Evolutionary conservation across 345 rosid species (phyloP), one percentile per base, ranked within the genome.

Genomic region (Eucalyptus pauciflora): DNA sequence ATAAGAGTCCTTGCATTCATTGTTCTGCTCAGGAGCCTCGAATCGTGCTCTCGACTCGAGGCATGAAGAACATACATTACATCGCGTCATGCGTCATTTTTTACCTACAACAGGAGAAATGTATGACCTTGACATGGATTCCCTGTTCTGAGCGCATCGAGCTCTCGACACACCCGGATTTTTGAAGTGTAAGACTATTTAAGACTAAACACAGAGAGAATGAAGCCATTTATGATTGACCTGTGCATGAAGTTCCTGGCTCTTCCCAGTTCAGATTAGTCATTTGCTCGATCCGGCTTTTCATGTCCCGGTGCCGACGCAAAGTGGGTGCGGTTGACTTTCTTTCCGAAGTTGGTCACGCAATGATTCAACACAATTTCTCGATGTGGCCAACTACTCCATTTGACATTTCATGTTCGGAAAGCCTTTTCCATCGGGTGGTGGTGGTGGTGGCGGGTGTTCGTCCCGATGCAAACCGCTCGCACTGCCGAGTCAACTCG

Each of bases 301-400:
- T 62, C 16, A 62, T 62, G 71, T 29, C 7, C 16, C 8, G 33
- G 71, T 62, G 71, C 33, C 71, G 31, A 62, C 58, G 62, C n/a
- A 13, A 27, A 41, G 29, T 20, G 85, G 85, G 71, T 50, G 71
- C 41, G 54, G 88, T 89, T 87, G 91, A 88, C 91, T 86, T 85
- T 17, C 69, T 50, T 86, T 43, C 14, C 27, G 48, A 76, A 41
- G 48, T 76, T 41, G 85, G 85, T 76, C 48, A 6, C 27, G 85
- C 48, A 41, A 76, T 41, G 48, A 76, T 41, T 76, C 85, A 20
- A 76, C 46, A 76, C 48, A 10, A 48, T 89, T 54, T 81, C 79
- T 87, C 24, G 89, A 15, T 86, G 87, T 87, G 87, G 81, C 93
- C 86, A 91, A 83, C 91, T 3, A 90, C 91, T 88, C 50, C 50